Percentiles rank a stretch among this genome's conserved stretches.
These are phyloP conservation scores for Suillus subaureus DNA, from an alignment of 768 basidiomycete species.

Conservation along the genomic window DNA sequence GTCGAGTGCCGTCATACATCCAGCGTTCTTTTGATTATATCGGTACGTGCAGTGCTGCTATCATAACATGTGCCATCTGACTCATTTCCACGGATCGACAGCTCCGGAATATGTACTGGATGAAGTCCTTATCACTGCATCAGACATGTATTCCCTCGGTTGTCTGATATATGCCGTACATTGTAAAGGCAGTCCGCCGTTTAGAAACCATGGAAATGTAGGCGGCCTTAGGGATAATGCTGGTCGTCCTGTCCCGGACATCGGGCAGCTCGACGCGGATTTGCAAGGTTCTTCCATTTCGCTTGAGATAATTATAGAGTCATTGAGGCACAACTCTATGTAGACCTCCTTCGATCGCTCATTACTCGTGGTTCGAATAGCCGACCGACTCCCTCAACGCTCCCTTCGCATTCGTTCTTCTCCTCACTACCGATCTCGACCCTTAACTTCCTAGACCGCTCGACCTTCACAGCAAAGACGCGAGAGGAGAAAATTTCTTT, in stretches of 20 bases:
- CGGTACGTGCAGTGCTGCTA: slow-evolving; percentile 45
- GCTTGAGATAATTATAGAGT: slow-evolving; percentile 10
- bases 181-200: slow-evolving; percentile 84
- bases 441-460: slow-evolving; percentile 92
- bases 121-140: slow-evolving; percentile 81
- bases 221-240: slow-evolving; percentile 70
- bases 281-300: slow-evolving; percentile 57
- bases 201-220: slow-evolving; percentile 80
- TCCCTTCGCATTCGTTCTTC: slow-evolving; percentile 90
- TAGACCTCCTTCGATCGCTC: slow-evolving; percentile 79
- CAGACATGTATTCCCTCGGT: slow-evolving; percentile 93
- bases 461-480: slow-evolving; percentile 92
- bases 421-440: slow-evolving; percentile 95
- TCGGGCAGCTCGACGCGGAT: slow-evolving; percentile 69
- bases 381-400: slow-evolving; percentile 75
- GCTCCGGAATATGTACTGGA: slow-evolving; percentile 96
- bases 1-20: slow-evolving; percentile 72
- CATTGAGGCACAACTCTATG: slow-evolving; percentile 11
- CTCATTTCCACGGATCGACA: slow-evolving; percentile 29
- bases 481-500: slow-evolving; percentile 96
- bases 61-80: background rate
- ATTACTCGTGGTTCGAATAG: slow-evolving; percentile 76
- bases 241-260: slow-evolving; percentile 59
- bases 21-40: slow-evolving; percentile 96
- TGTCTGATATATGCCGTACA: slow-evolving; percentile 92